Base-by-base conservation (phyloP, 2,329 filamentous ascomycete species). In the Fusarium austroafricanum region DNA sequence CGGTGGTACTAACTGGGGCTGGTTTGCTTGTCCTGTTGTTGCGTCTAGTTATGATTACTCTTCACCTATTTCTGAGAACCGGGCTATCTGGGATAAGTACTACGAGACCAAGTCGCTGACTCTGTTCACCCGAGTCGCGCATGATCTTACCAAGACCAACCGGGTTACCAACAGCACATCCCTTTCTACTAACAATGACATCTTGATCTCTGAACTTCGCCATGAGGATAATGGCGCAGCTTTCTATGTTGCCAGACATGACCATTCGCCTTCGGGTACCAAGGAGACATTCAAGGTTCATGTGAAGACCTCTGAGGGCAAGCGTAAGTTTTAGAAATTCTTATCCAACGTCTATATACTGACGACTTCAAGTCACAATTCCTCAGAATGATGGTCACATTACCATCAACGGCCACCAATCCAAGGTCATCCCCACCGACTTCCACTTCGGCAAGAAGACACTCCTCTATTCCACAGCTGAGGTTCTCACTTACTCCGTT, bases 31-130 rank as follows among this genome's bases (percentile, higher is more conserved):
- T 6, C 86, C 88, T 0, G 83, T 86, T 2, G 86, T 87, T 29
- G 86, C 83, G 2, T 86, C 84, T 5, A 88, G 85, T 31, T 90
- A 90, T 67, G 88, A 90, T 72, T 90, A 90, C 73, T 87, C 84
- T 7, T 84, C 86, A 6, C 87, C 88, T 0, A 87, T 90, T 17
- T 85, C 84, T 2, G 87, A 89, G 71, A 85, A 85, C 68, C 82
- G 88, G 14, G 79, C 79, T 11, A 85, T 90, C 20, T 83, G 84
- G 42, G 82, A 81, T 68, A 90, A 90, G 72, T 90, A 85, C 72
- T 86, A 86, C 58, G 88, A 90, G 75, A 89, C 86, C 0, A 90
- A 90, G 74, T 80, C 89, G 21, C 76, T 89, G 28, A 85, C 84
- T 3, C 73, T 89, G 61, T 90, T 90, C 72, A 87, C 86, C 0